Evolutionary conservation across 495 filamentous ascomycete genomes (phyloP), one percentile per base, ranked within the genome.

Genomic region (Sordaria brevicollis): DNA sequence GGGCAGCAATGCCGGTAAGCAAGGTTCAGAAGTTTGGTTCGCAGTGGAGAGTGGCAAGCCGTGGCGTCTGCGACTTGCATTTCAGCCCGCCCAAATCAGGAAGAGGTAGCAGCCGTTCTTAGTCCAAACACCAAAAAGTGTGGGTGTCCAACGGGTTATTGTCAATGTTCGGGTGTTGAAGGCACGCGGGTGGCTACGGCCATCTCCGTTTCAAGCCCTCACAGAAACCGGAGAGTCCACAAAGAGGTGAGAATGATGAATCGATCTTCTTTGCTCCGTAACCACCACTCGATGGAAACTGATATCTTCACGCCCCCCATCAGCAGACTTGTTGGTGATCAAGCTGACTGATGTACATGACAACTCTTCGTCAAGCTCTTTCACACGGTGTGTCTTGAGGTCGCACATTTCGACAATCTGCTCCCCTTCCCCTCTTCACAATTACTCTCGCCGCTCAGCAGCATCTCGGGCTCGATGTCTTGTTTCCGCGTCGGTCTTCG

Each of bases 31-130:
- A 57, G 15, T 57, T 57, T 57, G 49, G 49, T 57, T 57, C 49
- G 49, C 49, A 6, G 11, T 57, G 49, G 49, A 57, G 49, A 25
- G 49, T 25, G 49, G 49, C 67, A 39, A 68, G 33, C 39, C 67
- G 43, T 69, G 69, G 72, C 62, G 66, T 49, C 62, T 57, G 62
- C 66, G 49, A 21, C 69, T 67, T 67, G 70, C 70, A 73, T 66
- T 35, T 74, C 72, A 74, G 72, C 71, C 70, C 65, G 65, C 38
- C 72, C 72, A 68, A 35, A 71, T 65, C 43, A 67, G 69, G 72
- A 68, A 71, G 67, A n/a, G 39, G 21, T 19, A n/a, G 35, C 57
- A 66, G 67, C 57, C 31, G 25, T 65, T 39, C 49, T 57, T 6
- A 57, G 49, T 31, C 25, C 49, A 57, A 57, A 57, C 49, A 57